phyloP scores from a whole-genome alignment of 2,329 filamentous ascomycete species.

The Fonsecaea erecta region DNA sequence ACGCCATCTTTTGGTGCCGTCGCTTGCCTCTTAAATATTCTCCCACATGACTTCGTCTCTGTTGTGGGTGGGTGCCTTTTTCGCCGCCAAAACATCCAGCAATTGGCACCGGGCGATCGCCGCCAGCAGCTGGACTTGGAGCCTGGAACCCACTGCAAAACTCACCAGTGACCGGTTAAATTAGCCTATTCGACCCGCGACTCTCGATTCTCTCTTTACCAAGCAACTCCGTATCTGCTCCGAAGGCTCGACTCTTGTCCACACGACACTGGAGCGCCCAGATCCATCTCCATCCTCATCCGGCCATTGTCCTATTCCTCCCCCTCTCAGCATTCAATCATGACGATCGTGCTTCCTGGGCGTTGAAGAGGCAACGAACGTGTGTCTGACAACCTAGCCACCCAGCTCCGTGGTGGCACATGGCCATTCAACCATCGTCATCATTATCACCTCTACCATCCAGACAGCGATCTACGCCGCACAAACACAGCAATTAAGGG shows the following conservation, averaged over 20 bases:
- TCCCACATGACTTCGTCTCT: neutral
- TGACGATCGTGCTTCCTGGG: neutral
- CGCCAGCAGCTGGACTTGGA: neutral
- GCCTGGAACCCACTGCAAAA: neutral
- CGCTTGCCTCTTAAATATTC: neutral
- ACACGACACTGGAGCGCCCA: no score
- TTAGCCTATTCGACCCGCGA: conserved; percentile 2
- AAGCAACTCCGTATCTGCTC: no score
- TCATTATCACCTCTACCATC: neutral
- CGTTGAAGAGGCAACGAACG: neutral
- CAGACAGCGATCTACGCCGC: neutral
- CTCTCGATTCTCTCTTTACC: neutral
- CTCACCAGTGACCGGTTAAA: neutral
- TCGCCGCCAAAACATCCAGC: neutral
- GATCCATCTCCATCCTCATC: neutral
- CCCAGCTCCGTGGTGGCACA: neutral
- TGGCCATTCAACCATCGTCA: neutral
- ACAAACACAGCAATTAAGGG: neutral
- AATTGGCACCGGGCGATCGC: neutral
- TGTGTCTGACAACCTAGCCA: neutral
- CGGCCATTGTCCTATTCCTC: neutral
- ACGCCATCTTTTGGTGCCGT: neutral
- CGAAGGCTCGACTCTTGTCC: no score
- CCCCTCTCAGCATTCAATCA: neutral
- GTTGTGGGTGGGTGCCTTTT: neutral